A percentile compares a stretch with the other conserved stretches of the same genome.
phyloP scores from a whole-genome alignment of 2,329 filamentous ascomycete genomes.

The Periglandula ipomoeae region DNA sequence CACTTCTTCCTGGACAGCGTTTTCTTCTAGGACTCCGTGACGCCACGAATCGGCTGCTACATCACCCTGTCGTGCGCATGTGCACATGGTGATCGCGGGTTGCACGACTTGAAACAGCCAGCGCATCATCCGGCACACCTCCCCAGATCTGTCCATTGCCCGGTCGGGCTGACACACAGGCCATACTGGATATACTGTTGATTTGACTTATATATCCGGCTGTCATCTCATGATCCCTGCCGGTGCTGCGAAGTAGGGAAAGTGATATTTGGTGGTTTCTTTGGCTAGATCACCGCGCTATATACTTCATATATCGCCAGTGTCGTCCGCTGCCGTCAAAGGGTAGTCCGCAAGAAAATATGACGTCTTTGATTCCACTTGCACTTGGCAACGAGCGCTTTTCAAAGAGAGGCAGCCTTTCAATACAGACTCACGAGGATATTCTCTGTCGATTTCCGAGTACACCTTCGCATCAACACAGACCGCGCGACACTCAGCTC shows the following conservation, averaged over 20 bases:
- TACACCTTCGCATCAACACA: not conserved
- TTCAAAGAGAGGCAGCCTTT: conserved; percentile 3
- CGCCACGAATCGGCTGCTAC: conserved; percentile 2
- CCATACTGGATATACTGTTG: not conserved
- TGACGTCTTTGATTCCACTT: conserved; percentile 24
- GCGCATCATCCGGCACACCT: conserved; percentile 3
- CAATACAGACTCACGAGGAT: not conserved
- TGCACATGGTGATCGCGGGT: not conserved
- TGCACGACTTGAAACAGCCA: conserved; percentile 6
- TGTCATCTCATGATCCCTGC: not conserved
- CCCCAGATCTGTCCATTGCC: not conserved
- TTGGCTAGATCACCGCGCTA: not conserved
- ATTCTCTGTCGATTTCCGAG: conserved; percentile 2
- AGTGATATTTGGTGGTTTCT: not conserved
- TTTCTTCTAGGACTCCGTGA: too few species aligned
- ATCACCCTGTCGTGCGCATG: not conserved
- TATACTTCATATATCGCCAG: too few species aligned
- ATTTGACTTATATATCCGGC: not conserved
- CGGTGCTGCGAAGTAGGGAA: not conserved
- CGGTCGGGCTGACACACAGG: too few species aligned
- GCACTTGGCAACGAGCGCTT: conserved; percentile 15
- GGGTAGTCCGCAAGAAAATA: conserved; percentile 5
- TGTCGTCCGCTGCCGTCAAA: not conserved
- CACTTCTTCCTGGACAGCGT: too few species aligned
- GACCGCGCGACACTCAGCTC: not conserved